Percentiles rank a stretch among this genome's conserved stretches.
Evolutionary conservation across 441 rosid genomes (phyloP).

Genomic region (Corymbia citriodora): DNA sequence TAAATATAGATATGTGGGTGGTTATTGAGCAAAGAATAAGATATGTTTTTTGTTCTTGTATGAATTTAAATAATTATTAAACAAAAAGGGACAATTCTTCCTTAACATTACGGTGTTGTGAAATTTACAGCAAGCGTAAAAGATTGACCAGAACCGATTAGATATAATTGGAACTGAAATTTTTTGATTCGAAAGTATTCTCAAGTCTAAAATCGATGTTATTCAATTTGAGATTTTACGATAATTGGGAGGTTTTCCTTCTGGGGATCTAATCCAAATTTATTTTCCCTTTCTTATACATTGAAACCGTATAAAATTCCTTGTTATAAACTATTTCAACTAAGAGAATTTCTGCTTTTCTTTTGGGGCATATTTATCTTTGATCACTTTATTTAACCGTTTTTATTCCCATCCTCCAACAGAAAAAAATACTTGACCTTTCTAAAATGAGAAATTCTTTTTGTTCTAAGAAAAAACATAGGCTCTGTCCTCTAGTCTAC

Average conservation of each 20-base stretch:
- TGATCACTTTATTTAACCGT: background rate
- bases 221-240: background rate
- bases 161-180: background rate
- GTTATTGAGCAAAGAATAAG: background rate
- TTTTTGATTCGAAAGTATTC: accelerated
- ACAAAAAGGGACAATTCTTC: background rate
- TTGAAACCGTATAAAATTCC: background rate
- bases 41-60: background rate
- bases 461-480: too few species aligned
- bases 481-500: background rate
- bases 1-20: background rate
- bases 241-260: background rate
- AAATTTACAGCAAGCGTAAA: background rate
- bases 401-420: background rate
- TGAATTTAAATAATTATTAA: background rate
- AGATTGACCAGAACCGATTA: background rate
- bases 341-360: accelerated
- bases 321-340: background rate
- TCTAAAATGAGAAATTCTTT: background rate
- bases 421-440: background rate
- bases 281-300: background rate
- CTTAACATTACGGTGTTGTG: background rate
- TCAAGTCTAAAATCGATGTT: background rate
- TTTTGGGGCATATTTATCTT: background rate
- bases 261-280: background rate